Evolutionary conservation across 345 rosid genomes (phyloP).

Genomic region (Gossypium thurberi): DNA sequence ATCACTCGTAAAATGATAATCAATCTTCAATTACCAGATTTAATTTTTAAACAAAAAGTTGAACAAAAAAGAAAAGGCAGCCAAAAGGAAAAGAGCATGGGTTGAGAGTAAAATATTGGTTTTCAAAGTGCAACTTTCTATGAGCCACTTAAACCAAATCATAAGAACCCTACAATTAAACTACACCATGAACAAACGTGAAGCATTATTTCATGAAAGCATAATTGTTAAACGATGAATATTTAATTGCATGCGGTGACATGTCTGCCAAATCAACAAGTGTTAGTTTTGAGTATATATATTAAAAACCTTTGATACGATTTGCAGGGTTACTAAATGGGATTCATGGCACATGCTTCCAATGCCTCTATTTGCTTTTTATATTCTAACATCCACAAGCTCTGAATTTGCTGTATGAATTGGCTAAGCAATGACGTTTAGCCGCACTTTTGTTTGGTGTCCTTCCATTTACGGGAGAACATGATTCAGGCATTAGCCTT

Average conservation of each 20-base stretch:
- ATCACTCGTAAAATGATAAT: too few species aligned
- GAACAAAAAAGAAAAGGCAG: not conserved
- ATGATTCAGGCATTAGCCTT: not conserved
- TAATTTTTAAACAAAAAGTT: not conserved
- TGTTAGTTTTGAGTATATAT: not conserved
- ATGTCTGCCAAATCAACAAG: not conserved
- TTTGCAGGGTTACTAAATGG: not conserved
- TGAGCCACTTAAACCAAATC: not conserved
- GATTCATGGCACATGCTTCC: not conserved
- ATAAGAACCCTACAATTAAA: not conserved
- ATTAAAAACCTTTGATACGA: not conserved
- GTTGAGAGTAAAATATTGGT: not conserved
- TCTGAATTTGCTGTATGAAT: not conserved
- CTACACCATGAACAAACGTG: conserved; percentile 9
- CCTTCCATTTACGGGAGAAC: not conserved
- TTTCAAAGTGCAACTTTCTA: not conserved
- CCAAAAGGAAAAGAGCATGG: too few species aligned
- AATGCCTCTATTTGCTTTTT: not conserved
- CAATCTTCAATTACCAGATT: too few species aligned
- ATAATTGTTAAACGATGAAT: not conserved
- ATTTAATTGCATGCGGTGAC: not conserved
- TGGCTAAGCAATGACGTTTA: conserved; percentile 11
- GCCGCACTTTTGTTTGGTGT: not conserved
- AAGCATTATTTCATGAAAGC: not conserved
- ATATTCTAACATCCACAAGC: too few species aligned